Conservation (phyloP, 352 stramenopile species). For the Globisporangium megalacanthum region DNA sequence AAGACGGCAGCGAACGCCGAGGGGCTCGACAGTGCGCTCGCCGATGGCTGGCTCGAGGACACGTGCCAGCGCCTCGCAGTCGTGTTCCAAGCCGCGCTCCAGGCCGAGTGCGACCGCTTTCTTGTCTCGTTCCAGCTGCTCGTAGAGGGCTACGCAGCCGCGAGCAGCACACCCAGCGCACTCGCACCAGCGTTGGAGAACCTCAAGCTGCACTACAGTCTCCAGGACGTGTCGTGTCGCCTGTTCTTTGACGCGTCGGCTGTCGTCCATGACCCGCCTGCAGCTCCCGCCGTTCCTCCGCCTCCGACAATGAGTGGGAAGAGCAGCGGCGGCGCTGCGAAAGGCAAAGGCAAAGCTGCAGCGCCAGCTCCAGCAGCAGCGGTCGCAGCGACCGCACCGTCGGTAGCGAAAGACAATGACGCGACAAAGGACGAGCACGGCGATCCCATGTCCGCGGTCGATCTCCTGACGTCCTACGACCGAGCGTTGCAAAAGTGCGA, state of each 20-base stretch:
- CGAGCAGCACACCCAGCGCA: slow-evolving; percentile 30
- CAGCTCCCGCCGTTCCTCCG: slow-evolving; percentile 4
- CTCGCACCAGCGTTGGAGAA: slow-evolving; percentile 28
- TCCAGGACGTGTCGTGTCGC: slow-evolving; percentile 29
- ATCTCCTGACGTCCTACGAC: slow-evolving; percentile 40
- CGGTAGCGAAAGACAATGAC: slow-evolving; percentile 9
- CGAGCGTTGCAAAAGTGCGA: slow-evolving; percentile 40
- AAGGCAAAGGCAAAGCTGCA: slow-evolving; percentile 34
- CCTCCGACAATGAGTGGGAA: slow-evolving; percentile 14
- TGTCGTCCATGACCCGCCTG: slow-evolving; percentile 15
- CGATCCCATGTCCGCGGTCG: slow-evolving; percentile 27
- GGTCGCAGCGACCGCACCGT: slow-evolving; percentile 8
- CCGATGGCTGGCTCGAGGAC: slow-evolving; percentile 60
- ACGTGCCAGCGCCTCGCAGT: slow-evolving; percentile 31
- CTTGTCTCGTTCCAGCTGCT: slow-evolving; percentile 51
- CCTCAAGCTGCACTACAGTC: slow-evolving; percentile 17
- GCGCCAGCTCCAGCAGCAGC: slow-evolving; percentile 16
- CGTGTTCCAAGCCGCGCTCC: slow-evolving; percentile 48
- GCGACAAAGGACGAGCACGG: slow-evolving; percentile 11
- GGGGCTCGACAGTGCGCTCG: slow-evolving; percentile 36
- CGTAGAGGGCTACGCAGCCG: slow-evolving; percentile 39
- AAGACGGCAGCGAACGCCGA: slow-evolving; percentile 37
- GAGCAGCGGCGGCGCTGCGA: slow-evolving; percentile 13
- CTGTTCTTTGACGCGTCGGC: slow-evolving; percentile 33
- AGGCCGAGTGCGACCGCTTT: slow-evolving; percentile 73